Evolutionary conservation across 768 basidiomycete genomes (phyloP).

Genomic region (Candolleomyces aberdarensis): DNA sequence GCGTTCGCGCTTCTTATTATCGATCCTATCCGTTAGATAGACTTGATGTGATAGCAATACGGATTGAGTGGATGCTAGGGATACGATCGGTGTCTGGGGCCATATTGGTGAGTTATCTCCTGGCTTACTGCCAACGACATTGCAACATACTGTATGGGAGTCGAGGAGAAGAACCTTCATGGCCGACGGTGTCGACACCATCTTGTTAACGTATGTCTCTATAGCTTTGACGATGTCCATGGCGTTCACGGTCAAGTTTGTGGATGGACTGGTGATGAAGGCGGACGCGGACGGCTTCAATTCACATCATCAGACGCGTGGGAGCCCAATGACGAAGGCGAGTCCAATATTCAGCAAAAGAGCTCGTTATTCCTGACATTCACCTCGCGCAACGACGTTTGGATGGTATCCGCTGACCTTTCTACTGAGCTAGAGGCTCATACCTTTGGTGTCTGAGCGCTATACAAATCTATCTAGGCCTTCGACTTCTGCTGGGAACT

Average conservation of each 20-base stretch:
- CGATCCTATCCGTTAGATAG: constrained; percentile 96
- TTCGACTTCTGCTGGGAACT: too few species aligned
- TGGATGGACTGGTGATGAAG: not conserved
- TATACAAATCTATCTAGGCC: too few species aligned
- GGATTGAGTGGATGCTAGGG: constrained; percentile 91
- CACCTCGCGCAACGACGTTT: too few species aligned
- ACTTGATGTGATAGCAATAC: constrained; percentile 92
- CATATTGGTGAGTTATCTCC: constrained; percentile 9
- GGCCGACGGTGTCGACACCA: constrained; percentile 78
- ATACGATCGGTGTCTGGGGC: constrained; percentile 87
- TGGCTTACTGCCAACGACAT: not conserved
- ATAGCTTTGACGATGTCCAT: constrained; percentile 98
- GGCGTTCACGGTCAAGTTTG: not conserved
- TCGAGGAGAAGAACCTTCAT: constrained; percentile 98
- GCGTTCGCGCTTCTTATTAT: constrained; percentile 86
- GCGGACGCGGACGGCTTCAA: not conserved
- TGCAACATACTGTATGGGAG: constrained; percentile 74
- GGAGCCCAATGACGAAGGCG: too few species aligned
- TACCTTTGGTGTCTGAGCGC: too few species aligned
- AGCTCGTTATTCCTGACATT: too few species aligned
- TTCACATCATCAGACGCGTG: too few species aligned
- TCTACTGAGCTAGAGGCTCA: too few species aligned
- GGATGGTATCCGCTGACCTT: too few species aligned
- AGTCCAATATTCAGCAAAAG: too few species aligned
- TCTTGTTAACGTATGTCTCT: constrained; percentile 87